Conservation (phyloP, 1,284 basidiomycete species). For the Chalciporus sp. region DNA sequence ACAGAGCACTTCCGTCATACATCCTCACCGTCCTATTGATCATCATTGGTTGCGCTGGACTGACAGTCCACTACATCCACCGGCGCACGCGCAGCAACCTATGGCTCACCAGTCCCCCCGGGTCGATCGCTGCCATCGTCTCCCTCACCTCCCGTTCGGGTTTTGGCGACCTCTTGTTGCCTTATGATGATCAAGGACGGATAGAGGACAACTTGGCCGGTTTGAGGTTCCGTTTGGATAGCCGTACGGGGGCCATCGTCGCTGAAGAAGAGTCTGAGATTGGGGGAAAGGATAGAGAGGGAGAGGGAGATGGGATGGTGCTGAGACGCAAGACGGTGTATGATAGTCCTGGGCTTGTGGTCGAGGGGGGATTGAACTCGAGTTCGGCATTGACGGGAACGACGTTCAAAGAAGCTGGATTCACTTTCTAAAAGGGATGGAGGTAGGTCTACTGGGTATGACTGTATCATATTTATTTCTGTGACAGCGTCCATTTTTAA, state of each 20-base stretch:
- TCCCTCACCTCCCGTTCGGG: conserved; percentile 62
- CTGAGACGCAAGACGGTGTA: conserved; percentile 10
- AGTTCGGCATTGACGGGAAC: too few species aligned
- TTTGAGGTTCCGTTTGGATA: conserved; percentile 57
- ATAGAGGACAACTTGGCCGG: conserved; percentile 51
- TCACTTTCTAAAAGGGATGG: too few species aligned
- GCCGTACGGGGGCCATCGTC: conserved; percentile 61
- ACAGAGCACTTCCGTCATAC: conserved; percentile 53
- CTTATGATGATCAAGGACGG: conserved; percentile 51
- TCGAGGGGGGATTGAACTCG: too few species aligned
- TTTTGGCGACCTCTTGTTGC: conserved; percentile 59
- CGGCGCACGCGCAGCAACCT: conserved; percentile 48
- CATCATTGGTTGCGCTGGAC: conserved; percentile 45
- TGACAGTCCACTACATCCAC: conserved; percentile 50
- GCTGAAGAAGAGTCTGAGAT: conserved; percentile 38
- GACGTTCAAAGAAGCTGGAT: too few species aligned
- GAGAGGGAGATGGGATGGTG: conserved; percentile 9
- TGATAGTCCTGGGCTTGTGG: background rate
- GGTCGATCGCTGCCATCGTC: conserved; percentile 56
- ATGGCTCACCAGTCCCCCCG: conserved; percentile 56
- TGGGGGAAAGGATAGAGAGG: conserved; percentile 5
- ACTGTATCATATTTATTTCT: too few species aligned
- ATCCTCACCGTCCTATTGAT: conserved; percentile 50
- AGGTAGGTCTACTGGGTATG: too few species aligned
- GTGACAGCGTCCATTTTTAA: too few species aligned